phyloP scores from a whole-genome alignment of 1,284 basidiomycete species.

The Chondrostereum purpureum region DNA sequence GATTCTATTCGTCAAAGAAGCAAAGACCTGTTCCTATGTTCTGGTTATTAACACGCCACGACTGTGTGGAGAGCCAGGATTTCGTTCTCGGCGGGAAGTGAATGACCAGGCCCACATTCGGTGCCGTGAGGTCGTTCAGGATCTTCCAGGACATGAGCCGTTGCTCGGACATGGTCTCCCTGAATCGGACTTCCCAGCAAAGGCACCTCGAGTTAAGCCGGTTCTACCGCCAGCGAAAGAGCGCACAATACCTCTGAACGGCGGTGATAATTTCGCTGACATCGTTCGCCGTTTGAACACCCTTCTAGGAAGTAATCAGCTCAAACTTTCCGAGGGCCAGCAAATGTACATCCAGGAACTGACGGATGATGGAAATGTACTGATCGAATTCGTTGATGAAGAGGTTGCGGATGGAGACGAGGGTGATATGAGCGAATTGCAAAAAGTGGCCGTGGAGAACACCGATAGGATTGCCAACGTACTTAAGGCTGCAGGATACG shows the following conservation, averaged over 20 bases:
- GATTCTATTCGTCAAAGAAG: slow-evolving; percentile 87
- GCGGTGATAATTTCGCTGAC: slow-evolving; percentile 21
- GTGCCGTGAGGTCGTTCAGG: slow-evolving; percentile 63
- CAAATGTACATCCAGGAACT: slow-evolving; percentile 10
- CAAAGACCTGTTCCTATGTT: slow-evolving; percentile 86
- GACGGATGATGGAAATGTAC: slow-evolving; percentile 9
- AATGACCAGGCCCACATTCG: slow-evolving; percentile 63
- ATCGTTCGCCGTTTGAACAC: slow-evolving; percentile 20
- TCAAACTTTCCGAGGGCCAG: neutral
- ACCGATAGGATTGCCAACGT: slow-evolving; percentile 26
- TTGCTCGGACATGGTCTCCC: slow-evolving; percentile 28
- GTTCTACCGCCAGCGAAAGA: slow-evolving; percentile 33
- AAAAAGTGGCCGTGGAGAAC: neutral
- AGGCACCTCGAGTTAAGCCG: slow-evolving; percentile 41
- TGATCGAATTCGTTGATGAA: slow-evolving; percentile 13
- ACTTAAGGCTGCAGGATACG: slow-evolving; percentile 34
- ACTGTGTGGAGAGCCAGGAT: slow-evolving; percentile 86
- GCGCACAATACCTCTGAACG: slow-evolving; percentile 18
- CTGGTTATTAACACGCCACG: slow-evolving; percentile 90
- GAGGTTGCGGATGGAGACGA: slow-evolving; percentile 19
- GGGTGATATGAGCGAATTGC: slow-evolving; percentile 10
- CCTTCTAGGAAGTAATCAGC: neutral
- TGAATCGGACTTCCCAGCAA: slow-evolving; percentile 49
- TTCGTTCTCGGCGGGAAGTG: slow-evolving; percentile 66
- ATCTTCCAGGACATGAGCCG: slow-evolving; percentile 14